Evolutionary conservation across 805 yeast species (phyloP), one percentile per base, ranked within the genome.

Genomic region (Torulaspora quercuum): DNA sequence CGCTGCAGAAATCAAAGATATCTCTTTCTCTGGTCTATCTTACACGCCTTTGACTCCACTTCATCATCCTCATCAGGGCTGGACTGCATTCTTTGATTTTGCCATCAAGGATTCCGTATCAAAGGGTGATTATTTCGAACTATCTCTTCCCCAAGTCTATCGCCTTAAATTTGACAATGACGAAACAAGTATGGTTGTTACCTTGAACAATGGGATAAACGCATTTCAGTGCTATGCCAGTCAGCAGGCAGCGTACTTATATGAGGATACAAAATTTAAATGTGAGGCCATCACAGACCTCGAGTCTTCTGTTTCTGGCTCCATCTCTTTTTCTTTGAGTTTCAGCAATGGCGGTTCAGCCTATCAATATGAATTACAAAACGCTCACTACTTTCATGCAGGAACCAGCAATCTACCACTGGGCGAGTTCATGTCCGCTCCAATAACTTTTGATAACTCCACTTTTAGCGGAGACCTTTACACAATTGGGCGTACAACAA

Each of bases 341-440:
- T 64, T 65, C 30, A 55, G 54, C 35, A 56, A 43, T 39, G 71
- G 70, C 45, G 68, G 63, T 21, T 54, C 63, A 16, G 30, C 50
- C 3, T 41, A 53, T 34, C 31, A 51, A 13, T 52, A 44, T 29
- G 69, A 64, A 32, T 30, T 65, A 26, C 49, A 41, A n/a, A 61
- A 57, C 29, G 63, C 69, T 10, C 44, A 49, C 3, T 32, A 35
- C 16, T 60, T 56, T 33, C 25, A 33, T 12, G 44, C 51, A 20
- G 70, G 69, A 21, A 35, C 44, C 6, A 57, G 53, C 36, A 38
- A 45, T 1, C 39, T 64, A 11, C 45, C 52, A 10, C 55, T 62
- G 41, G 50, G 49, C 29, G 44, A 41, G 23, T 33, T 42, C 4
- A 33, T 61, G 13, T 40, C 61, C 3, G 45, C 64, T 3, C 41